Base-by-base conservation (phyloP, 1,284 basidiomycete species). In the Cryptococcus maquisensis region DNA sequence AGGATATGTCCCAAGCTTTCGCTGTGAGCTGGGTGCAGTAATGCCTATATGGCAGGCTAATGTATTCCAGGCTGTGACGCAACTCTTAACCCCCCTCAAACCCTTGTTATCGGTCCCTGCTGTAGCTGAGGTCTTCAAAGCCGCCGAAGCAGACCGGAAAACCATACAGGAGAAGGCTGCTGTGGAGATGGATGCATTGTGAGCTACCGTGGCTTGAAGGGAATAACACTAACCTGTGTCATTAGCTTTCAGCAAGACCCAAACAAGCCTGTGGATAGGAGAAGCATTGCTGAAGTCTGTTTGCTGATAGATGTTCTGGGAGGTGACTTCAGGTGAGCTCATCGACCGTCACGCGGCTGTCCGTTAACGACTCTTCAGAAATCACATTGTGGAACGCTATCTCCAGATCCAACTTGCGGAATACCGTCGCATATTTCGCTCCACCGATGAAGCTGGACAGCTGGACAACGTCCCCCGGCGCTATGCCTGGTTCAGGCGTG, bases 401-500 rank as follows among this genome's bases (percentile, higher is more conserved):
- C 86, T 90, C 42, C 84, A 86, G 12, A 81, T 94, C 10, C 90
- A 97, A 71, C 81, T 99, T 32, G 90, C 92, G 68, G 96, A 98
- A 73, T 99, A 99, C 71, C 86, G 94, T 12, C 86, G 94, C 16
- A 95, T 99, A 69, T 99, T 99, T 77, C 85, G 89, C 57, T 82
- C 86, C 3, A 86, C 85, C 1, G 91, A 95, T 65, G 93, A 97
- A 75, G 83, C 96, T 0, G 96, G 95, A 1, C 92, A 97, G 71
- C 81, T 99, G 43, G 96, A 99, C 76, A 99, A 99, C 62, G 83
- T 98, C 5, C 84, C 90, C 0, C 81, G 95, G 16, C 83, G 96
- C 38, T 98, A 93, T 64, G 90, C 94, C 2, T 99, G 94, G 92
- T 98, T 98, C 77, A 81, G 88, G 21, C 82, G 94, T n/a, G 76